Evolutionary conservation across 148 eudicot genomes (phyloP).

Genomic region (Simmondsia chinensis): DNA sequence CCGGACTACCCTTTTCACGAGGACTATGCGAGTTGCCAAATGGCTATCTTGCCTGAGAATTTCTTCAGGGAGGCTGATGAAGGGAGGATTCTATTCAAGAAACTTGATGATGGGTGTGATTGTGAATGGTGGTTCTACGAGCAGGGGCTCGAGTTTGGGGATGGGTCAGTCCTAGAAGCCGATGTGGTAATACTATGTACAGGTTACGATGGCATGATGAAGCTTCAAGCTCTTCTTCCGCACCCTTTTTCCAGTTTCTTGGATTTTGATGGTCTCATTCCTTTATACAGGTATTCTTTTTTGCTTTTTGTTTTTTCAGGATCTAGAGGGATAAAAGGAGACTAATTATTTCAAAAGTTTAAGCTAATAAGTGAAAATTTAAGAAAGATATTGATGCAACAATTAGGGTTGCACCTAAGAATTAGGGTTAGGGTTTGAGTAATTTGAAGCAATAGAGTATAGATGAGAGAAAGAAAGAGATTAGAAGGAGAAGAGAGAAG

Average conservation of each 20-base stretch:
- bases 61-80: constrained; percentile 70
- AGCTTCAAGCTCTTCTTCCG: constrained; percentile 55
- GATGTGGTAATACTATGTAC: constrained; percentile 83
- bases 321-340: no score
- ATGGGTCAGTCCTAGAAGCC: constrained; percentile 51
- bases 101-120: no score
- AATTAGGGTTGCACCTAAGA: no score
- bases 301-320: no score
- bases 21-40: constrained; percentile 94
- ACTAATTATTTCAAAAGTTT: no score
- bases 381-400: no score
- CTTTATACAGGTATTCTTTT: constrained; percentile 57
- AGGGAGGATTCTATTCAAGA: constrained; percentile 59
- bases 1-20: constrained; percentile 88
- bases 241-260: constrained; percentile 59
- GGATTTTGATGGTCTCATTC: constrained; percentile 75
- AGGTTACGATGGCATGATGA: constrained; percentile 79
- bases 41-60: constrained; percentile 87
- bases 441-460: no score
- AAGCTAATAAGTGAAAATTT: no score
- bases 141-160: constrained; percentile 66
- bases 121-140: constrained; percentile 78
- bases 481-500: no score
- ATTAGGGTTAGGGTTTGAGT: no score
- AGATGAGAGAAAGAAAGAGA: no score